Percentiles rank a stretch among this genome's conserved stretches.
Conservation (phyloP, 2,329 filamentous ascomycete species). For the Aspergillus awamori region DNA sequence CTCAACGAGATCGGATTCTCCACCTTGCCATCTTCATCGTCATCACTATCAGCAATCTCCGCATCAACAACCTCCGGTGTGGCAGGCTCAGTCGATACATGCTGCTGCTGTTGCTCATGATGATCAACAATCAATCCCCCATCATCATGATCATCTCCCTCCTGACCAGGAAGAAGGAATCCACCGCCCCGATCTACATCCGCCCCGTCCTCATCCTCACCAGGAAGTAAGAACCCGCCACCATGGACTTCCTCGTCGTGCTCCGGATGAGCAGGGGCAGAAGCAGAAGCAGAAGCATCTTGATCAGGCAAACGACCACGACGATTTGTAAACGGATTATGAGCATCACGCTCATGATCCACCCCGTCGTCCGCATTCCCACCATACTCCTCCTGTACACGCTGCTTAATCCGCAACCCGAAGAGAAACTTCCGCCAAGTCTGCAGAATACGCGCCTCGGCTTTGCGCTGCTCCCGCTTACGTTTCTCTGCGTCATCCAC, state of each 20-base stretch:
- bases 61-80: not conserved
- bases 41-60: not conserved
- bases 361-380: slow-evolving; percentile 43
- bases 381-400: slow-evolving; percentile 76
- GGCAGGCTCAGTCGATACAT: not conserved
- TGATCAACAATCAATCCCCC: slow-evolving; percentile 11
- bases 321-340: slow-evolving; percentile 41
- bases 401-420: slow-evolving; percentile 78
- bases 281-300: not conserved
- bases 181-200: slow-evolving; percentile 24
- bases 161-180: slow-evolving; percentile 22
- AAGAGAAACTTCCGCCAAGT: slow-evolving; percentile 87
- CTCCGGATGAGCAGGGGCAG: not conserved
- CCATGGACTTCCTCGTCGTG: slow-evolving; percentile 18
- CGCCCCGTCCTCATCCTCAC: slow-evolving; percentile 24
- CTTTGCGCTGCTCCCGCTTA: slow-evolving; percentile 81
- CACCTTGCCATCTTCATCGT: slow-evolving; percentile 13
- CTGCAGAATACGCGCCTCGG: slow-evolving; percentile 70
- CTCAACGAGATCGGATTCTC: slow-evolving; percentile 6
- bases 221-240: slow-evolving; percentile 37
- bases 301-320: not conserved
- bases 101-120: not conserved
- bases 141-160: slow-evolving; percentile 10
- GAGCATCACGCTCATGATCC: slow-evolving; percentile 34
- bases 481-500: slow-evolving; percentile 74